A percentile compares a stretch with the other conserved stretches of the same genome.
Evolutionary conservation across 805 yeast species (phyloP).

Genomic region (Candida cerambycidarum): DNA sequence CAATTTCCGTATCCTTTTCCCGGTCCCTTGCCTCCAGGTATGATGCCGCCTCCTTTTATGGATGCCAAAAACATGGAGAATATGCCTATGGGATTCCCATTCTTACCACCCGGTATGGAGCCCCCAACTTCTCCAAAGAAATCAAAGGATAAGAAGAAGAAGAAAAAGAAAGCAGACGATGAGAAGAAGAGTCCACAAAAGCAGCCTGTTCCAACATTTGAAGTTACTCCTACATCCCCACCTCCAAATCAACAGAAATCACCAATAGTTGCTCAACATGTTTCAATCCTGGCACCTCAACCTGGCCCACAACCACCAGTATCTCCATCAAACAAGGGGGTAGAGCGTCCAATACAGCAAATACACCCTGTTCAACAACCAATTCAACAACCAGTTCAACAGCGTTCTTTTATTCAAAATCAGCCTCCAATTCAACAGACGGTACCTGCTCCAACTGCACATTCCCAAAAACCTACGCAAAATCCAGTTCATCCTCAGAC

Average conservation of each 20-base stretch:
- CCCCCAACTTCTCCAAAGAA: constrained; percentile 18
- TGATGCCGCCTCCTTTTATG: constrained; percentile 15
- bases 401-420: background rate
- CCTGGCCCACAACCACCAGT: constrained; percentile 11
- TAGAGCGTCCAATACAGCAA: no score
- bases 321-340: constrained; percentile 9
- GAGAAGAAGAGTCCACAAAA: constrained; percentile 9
- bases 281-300: constrained; percentile 2
- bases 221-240: constrained; percentile 11
- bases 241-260: constrained; percentile 1
- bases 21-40: constrained; percentile 15
- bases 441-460: no score
- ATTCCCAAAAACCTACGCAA: background rate
- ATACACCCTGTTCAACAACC: background rate
- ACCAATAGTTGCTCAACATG: constrained; percentile 6
- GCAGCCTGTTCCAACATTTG: constrained; percentile 13
- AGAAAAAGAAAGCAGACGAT: constrained; percentile 16
- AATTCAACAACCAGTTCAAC: background rate
- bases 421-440: background rate
- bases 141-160: constrained; percentile 19
- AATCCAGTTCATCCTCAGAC: background rate
- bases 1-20: constrained; percentile 14
- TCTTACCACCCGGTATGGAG: constrained; percentile 17
- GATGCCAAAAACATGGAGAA: constrained; percentile 10
- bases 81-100: constrained; percentile 15